phyloP scores from a whole-genome alignment of 169 alveolate genomes.

The Plasmodium gonderi region DNA sequence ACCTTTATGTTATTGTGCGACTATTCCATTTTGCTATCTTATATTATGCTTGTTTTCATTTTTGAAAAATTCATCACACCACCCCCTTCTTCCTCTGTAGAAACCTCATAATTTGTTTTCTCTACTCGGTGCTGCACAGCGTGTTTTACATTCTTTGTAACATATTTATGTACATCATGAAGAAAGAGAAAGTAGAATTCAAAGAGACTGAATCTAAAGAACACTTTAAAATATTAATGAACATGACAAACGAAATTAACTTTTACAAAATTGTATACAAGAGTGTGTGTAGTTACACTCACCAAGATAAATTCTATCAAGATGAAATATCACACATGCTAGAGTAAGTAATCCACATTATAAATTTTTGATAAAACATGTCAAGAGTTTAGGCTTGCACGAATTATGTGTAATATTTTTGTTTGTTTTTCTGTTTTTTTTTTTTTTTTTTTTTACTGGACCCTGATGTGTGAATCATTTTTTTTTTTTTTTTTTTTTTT shows the following conservation, averaged over 20 bases:
- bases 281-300: slow-evolving; percentile 72
- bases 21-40: background rate
- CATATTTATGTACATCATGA: slow-evolving; percentile 12
- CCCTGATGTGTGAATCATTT: background rate
- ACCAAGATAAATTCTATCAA: slow-evolving; percentile 27
- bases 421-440: no score
- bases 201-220: slow-evolving; percentile 12
- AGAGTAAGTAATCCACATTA: slow-evolving; percentile 14
- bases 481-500: background rate
- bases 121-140: slow-evolving; percentile 66
- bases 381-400: no score
- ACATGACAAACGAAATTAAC: slow-evolving; percentile 41
- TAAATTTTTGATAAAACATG: background rate
- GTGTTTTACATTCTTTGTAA: slow-evolving; percentile 54
- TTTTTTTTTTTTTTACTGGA: background rate
- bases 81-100: background rate
- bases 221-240: slow-evolving; percentile 22
- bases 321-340: slow-evolving; percentile 41
- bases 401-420: no score
- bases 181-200: background rate
- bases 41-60: background rate
- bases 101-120: slow-evolving; percentile 47
- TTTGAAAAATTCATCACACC: no score
- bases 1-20: no score
- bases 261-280: slow-evolving; percentile 71